Conservation (phyloP, 1,284 basidiomycete genomes). For the Trametes polyzona region DNA sequence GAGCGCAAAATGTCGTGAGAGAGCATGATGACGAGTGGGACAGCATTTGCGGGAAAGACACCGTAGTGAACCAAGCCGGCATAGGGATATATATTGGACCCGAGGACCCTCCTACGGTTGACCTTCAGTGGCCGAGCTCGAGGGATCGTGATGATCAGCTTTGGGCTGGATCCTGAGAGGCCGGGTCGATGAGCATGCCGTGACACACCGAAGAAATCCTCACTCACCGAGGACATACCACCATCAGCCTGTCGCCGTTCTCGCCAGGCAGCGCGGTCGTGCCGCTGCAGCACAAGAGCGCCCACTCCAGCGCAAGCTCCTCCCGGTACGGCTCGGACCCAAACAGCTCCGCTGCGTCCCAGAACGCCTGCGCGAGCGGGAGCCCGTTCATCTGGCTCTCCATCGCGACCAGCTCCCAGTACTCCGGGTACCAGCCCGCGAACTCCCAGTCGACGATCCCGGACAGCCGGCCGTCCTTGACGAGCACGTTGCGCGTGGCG, state of each 20-base stretch:
- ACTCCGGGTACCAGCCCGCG: background rate
- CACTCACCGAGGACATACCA: slow-evolving; percentile 1
- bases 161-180: no score
- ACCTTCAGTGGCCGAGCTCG: no score
- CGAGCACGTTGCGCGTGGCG: slow-evolving; percentile 19
- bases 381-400: background rate
- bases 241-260: background rate
- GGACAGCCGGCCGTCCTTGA: slow-evolving; percentile 19
- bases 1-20: no score
- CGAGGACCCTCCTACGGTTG: no score
- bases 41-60: no score
- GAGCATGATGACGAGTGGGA: no score
- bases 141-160: no score
- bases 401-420: background rate
- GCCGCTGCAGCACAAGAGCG: slow-evolving; percentile 1
- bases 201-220: no score
- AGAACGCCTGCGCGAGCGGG: background rate
- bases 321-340: background rate
- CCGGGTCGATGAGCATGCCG: no score
- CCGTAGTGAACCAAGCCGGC: no score
- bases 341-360: slow-evolving; percentile 7
- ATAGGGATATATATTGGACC: no score
- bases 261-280: background rate
- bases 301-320: slow-evolving; percentile 4
- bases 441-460: slow-evolving; percentile 30